Conservation (phyloP, 108 stramenopile species). For the Nitzschia sp. region DNA sequence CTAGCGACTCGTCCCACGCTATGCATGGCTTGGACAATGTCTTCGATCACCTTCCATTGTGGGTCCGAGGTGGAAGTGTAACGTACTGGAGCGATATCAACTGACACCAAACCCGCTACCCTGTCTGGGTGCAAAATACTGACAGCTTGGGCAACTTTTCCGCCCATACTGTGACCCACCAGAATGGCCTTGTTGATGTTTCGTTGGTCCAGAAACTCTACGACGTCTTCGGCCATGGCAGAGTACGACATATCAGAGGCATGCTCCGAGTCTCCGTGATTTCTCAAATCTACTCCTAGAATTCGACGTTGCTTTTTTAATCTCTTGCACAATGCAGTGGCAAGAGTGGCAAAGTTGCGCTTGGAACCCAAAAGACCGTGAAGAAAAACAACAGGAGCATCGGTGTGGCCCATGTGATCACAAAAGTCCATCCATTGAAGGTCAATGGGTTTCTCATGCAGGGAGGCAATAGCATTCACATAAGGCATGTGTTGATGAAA, state of each 20-base stretch:
- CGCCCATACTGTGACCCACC: conserved; percentile 94
- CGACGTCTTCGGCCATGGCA: conserved; percentile 87
- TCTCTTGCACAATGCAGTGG: conserved; percentile 57
- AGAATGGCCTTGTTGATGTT: conserved; percentile 60
- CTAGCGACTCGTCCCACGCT: conserved; percentile 32
- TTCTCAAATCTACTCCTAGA: conserved; percentile 82
- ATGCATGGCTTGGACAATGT: conserved; percentile 72
- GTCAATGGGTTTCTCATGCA: conserved; percentile 19
- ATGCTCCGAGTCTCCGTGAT: conserved; percentile 78
- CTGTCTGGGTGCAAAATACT: conserved; percentile 79
- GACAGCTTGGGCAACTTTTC: conserved; percentile 84
- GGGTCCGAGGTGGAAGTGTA: conserved; percentile 52
- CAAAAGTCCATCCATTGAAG: conserved; percentile 34
- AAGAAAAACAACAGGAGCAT: conserved; percentile 75
- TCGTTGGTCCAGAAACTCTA: conserved; percentile 63
- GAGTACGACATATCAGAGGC: conserved; percentile 63
- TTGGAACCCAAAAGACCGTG: conserved; percentile 93
- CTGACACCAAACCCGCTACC: conserved; percentile 80
- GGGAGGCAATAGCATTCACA: background rate
- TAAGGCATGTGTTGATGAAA: no score
- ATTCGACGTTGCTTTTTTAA: conserved; percentile 63
- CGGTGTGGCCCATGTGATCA: background rate
- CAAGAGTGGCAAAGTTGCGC: conserved; percentile 91
- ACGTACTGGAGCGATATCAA: conserved; percentile 90
- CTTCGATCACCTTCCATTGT: conserved; percentile 81